Conservation (phyloP, 129 eudicot species). For the Deinandra increscens region DNA sequence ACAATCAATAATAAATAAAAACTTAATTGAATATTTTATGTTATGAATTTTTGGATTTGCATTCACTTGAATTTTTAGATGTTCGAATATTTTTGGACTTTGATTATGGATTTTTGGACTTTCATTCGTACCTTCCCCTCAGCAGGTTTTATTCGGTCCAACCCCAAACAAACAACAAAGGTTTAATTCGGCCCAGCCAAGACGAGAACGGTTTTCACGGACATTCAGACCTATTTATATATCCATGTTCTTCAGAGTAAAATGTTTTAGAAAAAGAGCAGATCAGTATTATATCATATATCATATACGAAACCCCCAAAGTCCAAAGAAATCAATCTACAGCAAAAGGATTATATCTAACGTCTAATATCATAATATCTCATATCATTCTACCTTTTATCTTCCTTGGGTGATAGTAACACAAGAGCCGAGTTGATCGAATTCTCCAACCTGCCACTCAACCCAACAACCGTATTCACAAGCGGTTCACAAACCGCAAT, state of each 20-base stretch:
- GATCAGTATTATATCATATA: neutral
- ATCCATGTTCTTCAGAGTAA: too few species aligned
- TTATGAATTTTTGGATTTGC: too few species aligned
- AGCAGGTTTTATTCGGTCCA: too few species aligned
- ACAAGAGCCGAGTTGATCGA: constrained; percentile 54
- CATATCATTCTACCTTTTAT: constrained; percentile 19
- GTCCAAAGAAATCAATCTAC: constrained; percentile 16
- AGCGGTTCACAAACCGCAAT: constrained; percentile 32
- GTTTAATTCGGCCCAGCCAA: too few species aligned
- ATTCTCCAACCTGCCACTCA: constrained; percentile 45
- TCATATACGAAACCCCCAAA: neutral
- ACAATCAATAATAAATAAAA: neutral
- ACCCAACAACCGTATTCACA: constrained; percentile 42
- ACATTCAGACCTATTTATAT: too few species aligned
- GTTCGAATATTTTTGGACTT: too few species aligned
- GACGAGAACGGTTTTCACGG: too few species aligned
- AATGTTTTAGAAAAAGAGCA: neutral
- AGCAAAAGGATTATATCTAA: constrained; percentile 5
- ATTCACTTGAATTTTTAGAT: too few species aligned
- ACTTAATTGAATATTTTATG: too few species aligned
- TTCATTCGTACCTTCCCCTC: too few species aligned
- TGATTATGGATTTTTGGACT: too few species aligned
- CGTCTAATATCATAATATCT: neutral
- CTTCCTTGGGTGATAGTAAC: constrained; percentile 33
- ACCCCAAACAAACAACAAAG: too few species aligned